Evolutionary conservation across 2,329 filamentous ascomycete species (phyloP), one percentile per base, ranked within the genome.

Genomic region (Ophiosphaerella herpotricha): DNA sequence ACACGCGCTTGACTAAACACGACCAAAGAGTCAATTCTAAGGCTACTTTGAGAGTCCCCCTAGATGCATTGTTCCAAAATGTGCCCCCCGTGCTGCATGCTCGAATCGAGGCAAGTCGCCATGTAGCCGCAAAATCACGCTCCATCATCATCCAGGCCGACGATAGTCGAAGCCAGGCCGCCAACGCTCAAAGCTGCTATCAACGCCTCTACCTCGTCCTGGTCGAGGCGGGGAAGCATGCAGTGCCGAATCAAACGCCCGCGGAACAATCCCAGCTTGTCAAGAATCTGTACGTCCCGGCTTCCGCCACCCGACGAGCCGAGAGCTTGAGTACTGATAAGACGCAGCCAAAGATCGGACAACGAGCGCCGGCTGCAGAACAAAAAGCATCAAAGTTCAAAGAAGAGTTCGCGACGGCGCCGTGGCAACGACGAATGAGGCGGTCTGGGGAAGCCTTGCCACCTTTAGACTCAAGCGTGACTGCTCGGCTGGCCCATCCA

Each of bases 71-170:
- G 35, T 68, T 85, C 11, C 76, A 78, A 9, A 69, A 82, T 37
- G 67, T 87, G 18, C 85, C 85, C 37, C 70, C 67, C 16, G 59
- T 82, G 8, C 72, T 87, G 7, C 83, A 85, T 67, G 57, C 69
- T 38, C 64, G 76, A 24, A 74, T 87, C 46, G 75, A 75, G 38
- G 58, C 72, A 14, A 85, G 80, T 11, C 82, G 82, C 54, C 85
- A 84, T 67, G 75, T 79, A 52, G 79, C 84, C 18, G 71, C 76
- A 24, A 78, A 79, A 46, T 79, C 80, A 12, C 73, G 80, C 55
- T 72, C 76, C 49, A 68, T 87, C 21, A 76, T 87, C 45, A 84
- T 87, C 54, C 84, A 87, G 58, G 80, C 82, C 36, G 84, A 87
- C 60, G 82, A 85, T 51, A 83, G 80, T 54, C 80, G 85, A 34